Percentiles rank a stretch among this genome's conserved stretches.
These are phyloP conservation scores for Ophiognomonia clavigignenti-juglandacearum DNA, from an alignment of 2,329 filamentous ascomycete species.

Conservation along the genomic window DNA sequence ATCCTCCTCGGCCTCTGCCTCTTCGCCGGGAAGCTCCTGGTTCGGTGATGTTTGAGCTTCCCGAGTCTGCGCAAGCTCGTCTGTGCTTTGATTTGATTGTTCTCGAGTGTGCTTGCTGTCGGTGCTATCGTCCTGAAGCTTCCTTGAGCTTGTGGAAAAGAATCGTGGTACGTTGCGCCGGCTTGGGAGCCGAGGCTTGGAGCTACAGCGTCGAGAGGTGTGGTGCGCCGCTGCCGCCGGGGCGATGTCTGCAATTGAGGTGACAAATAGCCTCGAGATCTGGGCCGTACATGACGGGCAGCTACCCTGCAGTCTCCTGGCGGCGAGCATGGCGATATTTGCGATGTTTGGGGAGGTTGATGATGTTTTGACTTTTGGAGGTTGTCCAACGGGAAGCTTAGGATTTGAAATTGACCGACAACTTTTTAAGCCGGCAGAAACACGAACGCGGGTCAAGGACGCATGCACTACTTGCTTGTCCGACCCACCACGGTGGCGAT, in stretches of 20 bases:
- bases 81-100: not conserved
- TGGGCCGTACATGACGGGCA: conserved; percentile 34
- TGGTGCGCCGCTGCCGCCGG: conserved; percentile 7
- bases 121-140: not conserved
- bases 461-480: not conserved
- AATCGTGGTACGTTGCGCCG: conserved; percentile 9
- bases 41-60: not conserved
- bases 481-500: not conserved
- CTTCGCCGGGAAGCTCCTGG: not conserved
- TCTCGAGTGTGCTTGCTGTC: not conserved
- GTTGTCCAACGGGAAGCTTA: conserved; percentile 13
- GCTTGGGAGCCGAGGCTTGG: conserved; percentile 3
- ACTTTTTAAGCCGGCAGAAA: conserved; percentile 8
- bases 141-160: conserved; percentile 9
- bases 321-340: conserved; percentile 30
- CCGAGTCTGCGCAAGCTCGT: not conserved
- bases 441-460: conserved; percentile 2
- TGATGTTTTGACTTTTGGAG: not conserved
- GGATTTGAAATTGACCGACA: conserved; percentile 13
- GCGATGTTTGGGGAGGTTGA: conserved; percentile 2
- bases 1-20: not conserved
- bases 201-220: conserved; percentile 1
- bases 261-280: conserved; percentile 31
- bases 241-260: conserved; percentile 24
- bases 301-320: conserved; percentile 29